These are phyloP conservation scores for Puccinia triticina DNA, from an alignment of 1,284 basidiomycete species.

Conservation along the genomic window DNA sequence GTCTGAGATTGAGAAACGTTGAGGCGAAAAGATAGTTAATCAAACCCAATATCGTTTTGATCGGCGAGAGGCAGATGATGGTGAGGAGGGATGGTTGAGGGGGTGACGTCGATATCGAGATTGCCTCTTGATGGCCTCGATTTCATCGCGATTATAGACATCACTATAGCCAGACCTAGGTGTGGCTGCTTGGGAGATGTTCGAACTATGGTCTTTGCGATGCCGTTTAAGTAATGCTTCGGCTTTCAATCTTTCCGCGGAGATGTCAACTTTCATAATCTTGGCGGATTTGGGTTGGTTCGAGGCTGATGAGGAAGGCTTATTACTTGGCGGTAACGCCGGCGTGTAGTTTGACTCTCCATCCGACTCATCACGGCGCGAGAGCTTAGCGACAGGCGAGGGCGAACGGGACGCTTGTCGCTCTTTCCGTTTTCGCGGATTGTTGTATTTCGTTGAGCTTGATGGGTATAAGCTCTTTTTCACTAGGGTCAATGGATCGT, in stretches of 20 bases:
- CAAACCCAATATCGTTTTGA: conserved; percentile 8
- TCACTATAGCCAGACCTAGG: conserved; percentile 31
- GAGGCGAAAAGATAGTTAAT: not conserved
- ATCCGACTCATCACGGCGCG: conserved; percentile 1
- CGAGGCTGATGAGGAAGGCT: not conserved
- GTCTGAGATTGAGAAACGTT: not conserved
- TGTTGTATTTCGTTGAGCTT: not conserved
- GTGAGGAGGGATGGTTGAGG: not conserved
- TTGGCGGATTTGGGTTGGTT: not conserved
- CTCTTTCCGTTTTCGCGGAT: conserved; percentile 32
- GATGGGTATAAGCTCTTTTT: conserved; percentile 36
- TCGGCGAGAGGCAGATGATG: not conserved
- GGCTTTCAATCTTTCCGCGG: conserved; percentile 39
- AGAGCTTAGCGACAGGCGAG: not conserved
- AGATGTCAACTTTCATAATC: conserved; percentile 34
- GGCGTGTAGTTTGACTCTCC: conserved; percentile 30
- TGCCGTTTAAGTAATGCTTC: conserved; percentile 35
- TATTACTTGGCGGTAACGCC: conserved; percentile 13
- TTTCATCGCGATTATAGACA: conserved; percentile 42
- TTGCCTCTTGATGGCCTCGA: conserved; percentile 24
- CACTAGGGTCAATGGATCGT: conserved; percentile 33
- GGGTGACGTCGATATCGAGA: conserved; percentile 7
- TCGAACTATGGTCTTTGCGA: not conserved
- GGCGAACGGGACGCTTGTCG: conserved; percentile 48
- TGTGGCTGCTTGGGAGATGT: conserved; percentile 16